These are phyloP conservation scores for Phialocephala subalpina DNA, from an alignment of 2,329 filamentous ascomycete species.

Conservation along the genomic window DNA sequence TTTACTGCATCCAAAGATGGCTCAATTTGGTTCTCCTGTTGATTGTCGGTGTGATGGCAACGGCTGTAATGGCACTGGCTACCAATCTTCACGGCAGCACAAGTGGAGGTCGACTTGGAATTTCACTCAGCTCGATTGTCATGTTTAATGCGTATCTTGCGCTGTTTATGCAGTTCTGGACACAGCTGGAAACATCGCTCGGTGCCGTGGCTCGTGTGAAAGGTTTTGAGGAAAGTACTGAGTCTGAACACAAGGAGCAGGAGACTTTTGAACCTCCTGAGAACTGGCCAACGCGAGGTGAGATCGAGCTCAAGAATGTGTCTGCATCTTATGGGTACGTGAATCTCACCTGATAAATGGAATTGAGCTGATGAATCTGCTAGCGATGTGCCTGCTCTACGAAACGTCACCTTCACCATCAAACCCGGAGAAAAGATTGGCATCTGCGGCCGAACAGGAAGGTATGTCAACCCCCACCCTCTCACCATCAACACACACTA, in stretches of 20 bases:
- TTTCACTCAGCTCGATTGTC: constrained; percentile 33
- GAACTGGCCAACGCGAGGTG: constrained; percentile 34
- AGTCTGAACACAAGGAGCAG: constrained; percentile 46
- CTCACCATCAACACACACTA: constrained; percentile 44
- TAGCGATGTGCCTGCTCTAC: constrained; percentile 35
- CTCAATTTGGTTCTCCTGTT: constrained; percentile 62
- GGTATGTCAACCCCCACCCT: constrained; percentile 43
- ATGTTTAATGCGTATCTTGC: constrained; percentile 29
- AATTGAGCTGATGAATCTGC: constrained; percentile 4
- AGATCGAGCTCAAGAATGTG: constrained; percentile 34
- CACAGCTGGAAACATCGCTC: constrained; percentile 63
- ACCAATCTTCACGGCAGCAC: constrained; percentile 24
- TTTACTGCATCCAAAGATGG: constrained; percentile 66
- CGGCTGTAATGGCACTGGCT: constrained; percentile 33
- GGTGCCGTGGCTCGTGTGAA: constrained; percentile 64
- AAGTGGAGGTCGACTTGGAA: constrained; percentile 31
- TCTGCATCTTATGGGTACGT: constrained; percentile 36
- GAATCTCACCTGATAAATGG: not conserved
- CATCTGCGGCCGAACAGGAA: constrained; percentile 57
- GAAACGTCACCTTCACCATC: constrained; percentile 47
- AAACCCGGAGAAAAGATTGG: constrained; percentile 58
- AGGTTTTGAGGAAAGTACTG: constrained; percentile 54
- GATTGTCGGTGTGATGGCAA: constrained; percentile 35
- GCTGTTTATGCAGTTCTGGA: constrained; percentile 53
- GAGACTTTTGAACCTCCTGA: constrained; percentile 19